Conservation (phyloP, 257 asterid genomes). For the Ehretia macrophylla region DNA sequence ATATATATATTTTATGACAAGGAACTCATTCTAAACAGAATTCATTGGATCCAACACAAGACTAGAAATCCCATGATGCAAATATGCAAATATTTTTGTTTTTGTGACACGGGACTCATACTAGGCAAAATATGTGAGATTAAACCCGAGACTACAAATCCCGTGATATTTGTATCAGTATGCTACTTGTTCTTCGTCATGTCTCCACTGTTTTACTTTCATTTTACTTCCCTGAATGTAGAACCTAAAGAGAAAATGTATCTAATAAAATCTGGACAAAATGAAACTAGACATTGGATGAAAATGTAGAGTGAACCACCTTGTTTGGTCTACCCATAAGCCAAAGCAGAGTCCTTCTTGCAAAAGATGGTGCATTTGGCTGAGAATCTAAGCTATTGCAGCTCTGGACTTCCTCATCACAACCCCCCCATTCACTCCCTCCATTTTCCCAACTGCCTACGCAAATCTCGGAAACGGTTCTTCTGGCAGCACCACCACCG, state of each 20-base stretch:
- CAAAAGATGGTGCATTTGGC: constrained; percentile 56
- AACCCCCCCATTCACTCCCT: constrained; percentile 39
- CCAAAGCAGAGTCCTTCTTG: constrained; percentile 78
- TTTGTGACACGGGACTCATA: too few relatives aligned
- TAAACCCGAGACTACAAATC: too few relatives aligned
- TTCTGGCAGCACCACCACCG: constrained; percentile 15
- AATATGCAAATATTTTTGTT: too few relatives aligned
- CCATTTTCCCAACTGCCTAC: constrained; percentile 50
- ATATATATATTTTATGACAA: too few relatives aligned
- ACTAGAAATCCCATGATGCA: too few relatives aligned
- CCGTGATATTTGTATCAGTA: not conserved
- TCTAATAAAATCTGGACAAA: constrained; percentile 10
- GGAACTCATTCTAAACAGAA: too few relatives aligned
- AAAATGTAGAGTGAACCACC: constrained; percentile 55
- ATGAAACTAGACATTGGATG: constrained; percentile 44
- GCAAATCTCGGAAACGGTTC: constrained; percentile 50
- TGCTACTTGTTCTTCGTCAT: not conserved
- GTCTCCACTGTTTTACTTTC: not conserved
- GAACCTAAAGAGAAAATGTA: constrained; percentile 5
- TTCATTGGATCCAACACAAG: too few relatives aligned
- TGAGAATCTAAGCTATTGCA: constrained; percentile 59
- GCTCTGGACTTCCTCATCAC: constrained; percentile 53
- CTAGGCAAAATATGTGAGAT: too few relatives aligned
- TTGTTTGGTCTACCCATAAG: constrained; percentile 76
- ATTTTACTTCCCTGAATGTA: not conserved